Conservation (phyloP, 371 early-diverging fungal genomes). For the Lichtheimia hyalospora region DNA sequence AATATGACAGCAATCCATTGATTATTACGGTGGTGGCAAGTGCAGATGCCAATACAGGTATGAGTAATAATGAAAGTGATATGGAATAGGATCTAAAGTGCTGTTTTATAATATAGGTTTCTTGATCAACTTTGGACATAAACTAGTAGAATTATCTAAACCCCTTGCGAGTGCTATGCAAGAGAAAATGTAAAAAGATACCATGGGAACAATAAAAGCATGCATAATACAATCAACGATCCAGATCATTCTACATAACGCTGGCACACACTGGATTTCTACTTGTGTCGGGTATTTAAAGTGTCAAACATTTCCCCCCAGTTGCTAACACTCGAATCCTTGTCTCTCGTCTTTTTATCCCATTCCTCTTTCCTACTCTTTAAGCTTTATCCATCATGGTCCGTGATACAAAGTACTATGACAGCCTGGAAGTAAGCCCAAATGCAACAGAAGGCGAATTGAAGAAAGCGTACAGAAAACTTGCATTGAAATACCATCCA, state of each 20-base stretch:
- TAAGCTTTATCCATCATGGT: conserved; percentile 49
- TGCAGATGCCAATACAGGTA: conserved; percentile 61
- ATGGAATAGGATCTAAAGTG: no score
- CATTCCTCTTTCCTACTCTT: not conserved
- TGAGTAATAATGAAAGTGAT: conserved; percentile 9
- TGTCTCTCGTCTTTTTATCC: not conserved
- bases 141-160: conserved; percentile 24
- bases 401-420: conserved; percentile 90
- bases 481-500: conserved; percentile 94
- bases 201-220: not conserved
- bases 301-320: not conserved
- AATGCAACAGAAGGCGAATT: conserved; percentile 81
- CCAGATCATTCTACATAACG: no score
- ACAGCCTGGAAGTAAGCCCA: conserved; percentile 85
- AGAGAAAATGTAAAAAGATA: conserved; percentile 14
- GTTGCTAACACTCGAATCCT: not conserved
- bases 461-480: conserved; percentile 89
- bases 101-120: conserved; percentile 19
- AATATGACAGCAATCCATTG: conserved; percentile 58
- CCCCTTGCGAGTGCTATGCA: conserved; percentile 32
- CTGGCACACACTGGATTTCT: no score
- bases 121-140: conserved; percentile 32
- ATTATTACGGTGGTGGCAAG: conserved; percentile 60
- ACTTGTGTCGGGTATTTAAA: not conserved
- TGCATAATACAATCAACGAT: not conserved